Evolutionary conservation across 225 moss, liverwort and hornwort species (phyloP).

Genomic region (Ulota crispa): DNA sequence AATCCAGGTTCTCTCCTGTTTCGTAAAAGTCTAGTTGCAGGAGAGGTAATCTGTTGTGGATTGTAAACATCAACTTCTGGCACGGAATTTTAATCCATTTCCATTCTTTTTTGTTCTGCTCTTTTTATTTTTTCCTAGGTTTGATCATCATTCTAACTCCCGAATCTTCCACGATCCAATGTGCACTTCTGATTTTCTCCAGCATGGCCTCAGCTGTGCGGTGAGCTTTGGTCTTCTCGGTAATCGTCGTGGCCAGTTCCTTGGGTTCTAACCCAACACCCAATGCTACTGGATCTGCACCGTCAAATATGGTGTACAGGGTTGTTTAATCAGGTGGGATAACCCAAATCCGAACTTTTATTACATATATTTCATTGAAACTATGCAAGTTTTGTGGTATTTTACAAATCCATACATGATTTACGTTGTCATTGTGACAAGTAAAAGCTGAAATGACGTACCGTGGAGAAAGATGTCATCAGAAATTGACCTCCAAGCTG

Average conservation of each 20-base stretch:
- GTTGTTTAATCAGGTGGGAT: too few relatives aligned
- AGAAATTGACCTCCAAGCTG: constrained; percentile 18
- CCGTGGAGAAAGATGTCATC: constrained; percentile 23
- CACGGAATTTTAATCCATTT: background rate
- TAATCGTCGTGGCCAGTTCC: background rate
- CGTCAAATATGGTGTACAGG: background rate
- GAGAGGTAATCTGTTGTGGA: background rate
- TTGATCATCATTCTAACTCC: background rate
- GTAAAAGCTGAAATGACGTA: constrained; percentile 9
- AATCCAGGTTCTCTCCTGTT: background rate
- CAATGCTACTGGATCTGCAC: background rate
- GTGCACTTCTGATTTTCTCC: background rate
- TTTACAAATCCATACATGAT: constrained; percentile 37
- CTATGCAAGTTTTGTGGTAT: background rate
- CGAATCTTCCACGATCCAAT: background rate
- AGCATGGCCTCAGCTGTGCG: background rate
- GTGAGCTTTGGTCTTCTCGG: background rate
- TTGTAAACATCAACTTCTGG: background rate
- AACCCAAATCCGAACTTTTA: background rate
- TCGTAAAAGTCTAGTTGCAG: background rate
- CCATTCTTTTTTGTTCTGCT: background rate
- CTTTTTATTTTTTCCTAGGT: background rate
- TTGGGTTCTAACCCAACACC: background rate
- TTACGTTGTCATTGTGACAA: constrained; percentile 22
- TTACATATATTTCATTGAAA: background rate